These are phyloP conservation scores for Holtermanniella nyarrowii DNA, from an alignment of 768 basidiomycete species.

Conservation along the genomic window DNA sequence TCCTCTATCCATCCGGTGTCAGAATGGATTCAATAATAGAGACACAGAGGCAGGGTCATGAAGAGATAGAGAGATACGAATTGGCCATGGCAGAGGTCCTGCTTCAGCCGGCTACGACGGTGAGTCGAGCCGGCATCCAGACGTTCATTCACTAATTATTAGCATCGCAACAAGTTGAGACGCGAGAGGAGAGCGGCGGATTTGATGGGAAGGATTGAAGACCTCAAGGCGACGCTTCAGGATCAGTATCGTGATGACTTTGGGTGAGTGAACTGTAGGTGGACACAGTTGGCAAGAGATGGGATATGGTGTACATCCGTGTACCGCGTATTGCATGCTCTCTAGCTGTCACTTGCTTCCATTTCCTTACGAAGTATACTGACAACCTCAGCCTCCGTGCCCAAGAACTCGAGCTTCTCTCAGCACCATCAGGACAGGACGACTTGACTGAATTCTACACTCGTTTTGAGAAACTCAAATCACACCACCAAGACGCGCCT, in stretches of 20 bases:
- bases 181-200: constrained; percentile 84
- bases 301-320: neutral
- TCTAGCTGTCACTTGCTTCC: neutral
- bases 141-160: neutral
- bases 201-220: constrained; percentile 71
- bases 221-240: constrained; percentile 56
- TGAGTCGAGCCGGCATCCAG: constrained; percentile 15
- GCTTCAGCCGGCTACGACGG: constrained; percentile 45
- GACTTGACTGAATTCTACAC: constrained; percentile 89
- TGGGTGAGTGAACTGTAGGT: constrained; percentile 39
- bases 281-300: neutral
- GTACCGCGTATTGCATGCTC: neutral
- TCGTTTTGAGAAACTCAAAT: constrained; percentile 90
- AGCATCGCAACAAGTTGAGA: constrained; percentile 34
- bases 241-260: constrained; percentile 69
- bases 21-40: constrained; percentile 88
- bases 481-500: constrained; percentile 93
- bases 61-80: constrained; percentile 88
- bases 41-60: constrained; percentile 87
- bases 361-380: neutral
- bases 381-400: constrained; percentile 42
- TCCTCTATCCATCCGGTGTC: too few relatives aligned
- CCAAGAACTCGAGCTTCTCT: constrained; percentile 28
- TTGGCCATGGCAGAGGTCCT: constrained; percentile 74
- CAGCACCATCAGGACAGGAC: constrained; percentile 35